Evolutionary conservation across 1,284 basidiomycete genomes (phyloP), one percentile per base, ranked within the genome.

Genomic region (Ustilago xerochloae): DNA sequence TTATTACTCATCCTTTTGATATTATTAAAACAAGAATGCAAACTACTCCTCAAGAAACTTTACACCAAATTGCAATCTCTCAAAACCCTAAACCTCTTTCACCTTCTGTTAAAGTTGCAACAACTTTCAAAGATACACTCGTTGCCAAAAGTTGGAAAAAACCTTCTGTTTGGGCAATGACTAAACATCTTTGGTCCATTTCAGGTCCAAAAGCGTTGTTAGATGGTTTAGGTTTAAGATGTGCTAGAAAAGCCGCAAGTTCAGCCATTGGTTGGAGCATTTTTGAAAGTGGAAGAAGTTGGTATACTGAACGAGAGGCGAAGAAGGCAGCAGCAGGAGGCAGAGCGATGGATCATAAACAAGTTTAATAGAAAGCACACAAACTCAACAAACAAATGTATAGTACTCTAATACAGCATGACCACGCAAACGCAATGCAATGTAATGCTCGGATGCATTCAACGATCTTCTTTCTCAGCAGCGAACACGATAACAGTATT

Each of bases 11-110:
- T 46, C 82, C 82, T 2, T 83, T 83, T 41, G 82, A 84, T 46
- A 81, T 84, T 49, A 63, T 84, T 58, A 84, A 84, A 69, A 84
- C 82, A 13, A 54, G 82, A 20, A 78, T 83, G 75, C 82, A 84
- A 51, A 83, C 79, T 3, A 77, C 76, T 1, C 78, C 78, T 13
- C 39, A 50, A 3, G 52, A 53, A 3, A 28, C 67, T 0, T 38
- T 80, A 3, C 46, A 66, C 28, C 43, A 63, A 32, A 66, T 63
- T 3, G 61, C 57, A 6, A 10, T 43, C 13, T 18, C 36, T 10
- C 41, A 54, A 32, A 30, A 65, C 9, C 52, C 58, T 3, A 33
- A 39, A 2, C 15, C 36, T n/a, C n/a, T n/a, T 43, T 43, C 41
- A 15, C 41, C 22, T 13, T 12, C 36, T 15, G 2, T 32, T 2